phyloP scores from a whole-genome alignment of 805 yeast genomes.

The Candida ipomoeae region DNA sequence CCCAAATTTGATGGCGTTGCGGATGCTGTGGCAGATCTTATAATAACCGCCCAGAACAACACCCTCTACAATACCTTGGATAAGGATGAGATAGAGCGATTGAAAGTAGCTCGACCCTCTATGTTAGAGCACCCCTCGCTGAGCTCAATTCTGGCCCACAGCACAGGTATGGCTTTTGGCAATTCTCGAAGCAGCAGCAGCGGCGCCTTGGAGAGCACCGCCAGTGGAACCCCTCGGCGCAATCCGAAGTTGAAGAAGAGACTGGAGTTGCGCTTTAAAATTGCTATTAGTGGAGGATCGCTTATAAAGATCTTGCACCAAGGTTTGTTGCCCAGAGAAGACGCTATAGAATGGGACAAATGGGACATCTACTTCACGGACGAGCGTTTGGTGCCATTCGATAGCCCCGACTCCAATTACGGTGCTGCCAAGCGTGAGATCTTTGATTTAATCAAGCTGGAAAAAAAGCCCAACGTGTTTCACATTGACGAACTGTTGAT shows the following conservation, averaged over 20 bases:
- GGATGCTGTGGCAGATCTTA: constrained; percentile 94
- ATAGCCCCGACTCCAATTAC: constrained; percentile 76
- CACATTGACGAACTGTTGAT: constrained; percentile 78
- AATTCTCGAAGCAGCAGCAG: constrained; percentile 16
- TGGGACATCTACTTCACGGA: constrained; percentile 98
- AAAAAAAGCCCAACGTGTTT: constrained; percentile 62
- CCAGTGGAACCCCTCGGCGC: constrained; percentile 11
- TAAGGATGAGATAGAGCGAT: constrained; percentile 26
- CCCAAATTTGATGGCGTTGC: constrained; percentile 89
- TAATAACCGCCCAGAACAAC: constrained; percentile 80
- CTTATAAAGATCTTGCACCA: constrained; percentile 80
- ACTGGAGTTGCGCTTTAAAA: constrained; percentile 71
- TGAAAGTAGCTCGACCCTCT: constrained; percentile 26
- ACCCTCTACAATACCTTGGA: constrained; percentile 49
- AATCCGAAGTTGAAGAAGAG: constrained; percentile 45
- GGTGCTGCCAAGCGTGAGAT: constrained; percentile 84
- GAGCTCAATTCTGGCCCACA: constrained; percentile 7
- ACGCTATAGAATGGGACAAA: constrained; percentile 80
- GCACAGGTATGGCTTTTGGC: constrained; percentile 3
- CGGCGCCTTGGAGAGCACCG: constrained; percentile 4
- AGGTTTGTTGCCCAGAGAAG: constrained; percentile 69
- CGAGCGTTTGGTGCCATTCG: constrained; percentile 89
- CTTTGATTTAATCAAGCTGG: constrained; percentile 61
- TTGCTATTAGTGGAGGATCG: constrained; percentile 93
- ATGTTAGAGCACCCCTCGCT: constrained; percentile 12